phyloP scores from a whole-genome alignment of 495 filamentous ascomycete species.

The Penicillium atrosanguineum region DNA sequence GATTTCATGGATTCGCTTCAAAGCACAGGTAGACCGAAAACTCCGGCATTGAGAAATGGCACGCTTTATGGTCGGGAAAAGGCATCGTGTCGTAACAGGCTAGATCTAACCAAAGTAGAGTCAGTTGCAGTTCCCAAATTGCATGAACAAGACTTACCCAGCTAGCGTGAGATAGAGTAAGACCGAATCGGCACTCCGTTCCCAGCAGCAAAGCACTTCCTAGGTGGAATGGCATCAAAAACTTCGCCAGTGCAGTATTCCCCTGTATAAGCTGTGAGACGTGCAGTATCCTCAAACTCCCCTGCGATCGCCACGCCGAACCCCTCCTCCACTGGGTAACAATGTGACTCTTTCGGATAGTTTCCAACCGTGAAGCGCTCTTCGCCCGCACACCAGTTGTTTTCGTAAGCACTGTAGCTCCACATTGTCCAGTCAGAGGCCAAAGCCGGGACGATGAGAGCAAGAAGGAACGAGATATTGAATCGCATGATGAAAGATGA shows the following conservation, averaged over 20 bases:
- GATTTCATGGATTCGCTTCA: background rate
- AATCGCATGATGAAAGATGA: background rate
- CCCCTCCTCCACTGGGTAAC: background rate
- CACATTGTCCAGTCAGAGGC: background rate
- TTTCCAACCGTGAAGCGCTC: background rate
- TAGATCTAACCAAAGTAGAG: background rate
- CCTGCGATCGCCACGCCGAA: background rate
- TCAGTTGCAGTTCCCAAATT: background rate
- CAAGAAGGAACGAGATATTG: background rate
- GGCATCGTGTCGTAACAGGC: background rate
- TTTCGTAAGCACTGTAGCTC: background rate
- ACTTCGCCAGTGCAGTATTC: background rate
- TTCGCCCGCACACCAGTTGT: background rate
- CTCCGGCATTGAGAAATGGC: background rate
- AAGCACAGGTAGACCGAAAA: background rate
- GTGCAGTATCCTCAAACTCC: background rate
- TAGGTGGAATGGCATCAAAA: background rate
- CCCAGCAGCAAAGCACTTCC: background rate
- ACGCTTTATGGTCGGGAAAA: background rate
- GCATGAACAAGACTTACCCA: background rate
- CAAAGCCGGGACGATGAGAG: background rate
- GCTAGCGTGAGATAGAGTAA: background rate
- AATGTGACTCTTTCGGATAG: background rate
- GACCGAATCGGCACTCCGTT: background rate
- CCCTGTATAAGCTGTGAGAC: background rate